Evolutionary conservation across 768 basidiomycete genomes (phyloP).

Genomic region (Kondoa malvinella): DNA sequence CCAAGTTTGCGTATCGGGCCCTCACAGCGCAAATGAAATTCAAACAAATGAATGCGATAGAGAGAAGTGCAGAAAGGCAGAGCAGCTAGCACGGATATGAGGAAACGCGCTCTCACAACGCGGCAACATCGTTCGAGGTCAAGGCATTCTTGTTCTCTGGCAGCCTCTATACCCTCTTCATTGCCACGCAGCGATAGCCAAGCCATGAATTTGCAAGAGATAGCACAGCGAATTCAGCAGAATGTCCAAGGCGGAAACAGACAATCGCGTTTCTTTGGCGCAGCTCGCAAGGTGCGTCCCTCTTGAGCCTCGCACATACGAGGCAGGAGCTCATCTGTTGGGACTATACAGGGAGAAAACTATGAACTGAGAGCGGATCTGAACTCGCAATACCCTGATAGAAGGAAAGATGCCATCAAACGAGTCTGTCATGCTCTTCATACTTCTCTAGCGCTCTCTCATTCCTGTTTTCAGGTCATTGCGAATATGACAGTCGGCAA

Average conservation of each 20-base stretch:
- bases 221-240: conserved; percentile 12
- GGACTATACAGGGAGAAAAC: conserved; percentile 4
- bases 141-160: too few species aligned
- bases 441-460: background rate
- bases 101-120: too few species aligned
- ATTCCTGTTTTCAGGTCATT: conserved; percentile 40
- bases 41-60: too few species aligned
- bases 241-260: conserved; percentile 12
- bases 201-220: conserved; percentile 8
- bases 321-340: conserved; percentile 1
- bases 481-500: conserved; percentile 99
- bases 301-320: too few species aligned
- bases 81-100: too few species aligned
- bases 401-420: conserved; percentile 97
- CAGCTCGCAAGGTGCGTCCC: conserved; percentile 11
- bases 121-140: too few species aligned
- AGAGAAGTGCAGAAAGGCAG: too few species aligned
- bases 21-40: too few species aligned
- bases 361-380: conserved; percentile 38
- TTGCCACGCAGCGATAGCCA: too few species aligned
- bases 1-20: too few species aligned
- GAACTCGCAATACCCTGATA: conserved; percentile 88
- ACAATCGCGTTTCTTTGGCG: conserved; percentile 15
- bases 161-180: too few species aligned
- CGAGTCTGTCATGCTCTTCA: conserved; percentile 29